A percentile compares a stretch with the other conserved stretches of the same genome.
Evolutionary conservation across 2,329 filamentous ascomycete genomes (phyloP).

Genomic region (Botrytis medusae): DNA sequence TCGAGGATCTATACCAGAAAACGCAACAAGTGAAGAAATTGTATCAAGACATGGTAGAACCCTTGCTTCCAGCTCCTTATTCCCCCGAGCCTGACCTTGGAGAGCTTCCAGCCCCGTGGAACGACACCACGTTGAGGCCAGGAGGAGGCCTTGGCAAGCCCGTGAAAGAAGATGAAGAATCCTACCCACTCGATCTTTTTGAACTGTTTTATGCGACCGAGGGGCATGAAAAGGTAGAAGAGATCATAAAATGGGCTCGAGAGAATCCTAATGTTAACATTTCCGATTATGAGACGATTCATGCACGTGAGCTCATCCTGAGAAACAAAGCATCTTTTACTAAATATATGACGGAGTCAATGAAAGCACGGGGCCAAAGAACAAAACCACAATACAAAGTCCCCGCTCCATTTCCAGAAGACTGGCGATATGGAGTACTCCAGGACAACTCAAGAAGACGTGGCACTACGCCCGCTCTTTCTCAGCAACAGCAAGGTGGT

Average conservation of each 20-base stretch:
- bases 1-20: background rate
- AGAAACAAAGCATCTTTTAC: background rate
- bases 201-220: background rate
- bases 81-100: background rate
- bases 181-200: background rate
- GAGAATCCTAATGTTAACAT: background rate
- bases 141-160: background rate
- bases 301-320: background rate
- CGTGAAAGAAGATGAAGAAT: background rate
- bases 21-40: background rate
- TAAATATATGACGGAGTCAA: background rate
- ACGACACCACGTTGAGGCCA: background rate
- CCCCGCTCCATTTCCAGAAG: background rate
- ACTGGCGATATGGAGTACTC: background rate
- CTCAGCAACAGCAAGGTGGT: background rate
- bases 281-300: background rate
- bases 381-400: background rate
- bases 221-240: background rate
- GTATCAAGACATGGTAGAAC: background rate
- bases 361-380: background rate
- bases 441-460: background rate
- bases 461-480: rapidly evolving
- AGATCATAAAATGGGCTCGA: background rate
- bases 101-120: background rate
- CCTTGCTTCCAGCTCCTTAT: background rate